Conservation (phyloP, 345 rosid genomes). For the Mangifera indica region DNA sequence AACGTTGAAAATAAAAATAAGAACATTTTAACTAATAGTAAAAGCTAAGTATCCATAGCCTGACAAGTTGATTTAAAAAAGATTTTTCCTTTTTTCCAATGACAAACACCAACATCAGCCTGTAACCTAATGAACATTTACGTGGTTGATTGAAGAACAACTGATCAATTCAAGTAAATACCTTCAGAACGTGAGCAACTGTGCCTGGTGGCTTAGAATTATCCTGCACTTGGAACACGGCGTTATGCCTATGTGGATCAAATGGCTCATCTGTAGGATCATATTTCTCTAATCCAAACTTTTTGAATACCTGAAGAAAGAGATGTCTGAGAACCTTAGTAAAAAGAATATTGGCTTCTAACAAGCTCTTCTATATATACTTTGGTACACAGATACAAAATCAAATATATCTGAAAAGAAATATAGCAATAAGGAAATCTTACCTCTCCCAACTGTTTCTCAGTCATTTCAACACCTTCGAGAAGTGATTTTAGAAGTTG, state of each 20-base stretch:
- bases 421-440: not conserved
- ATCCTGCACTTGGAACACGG: constrained; percentile 76
- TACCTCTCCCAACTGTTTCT: constrained; percentile 88
- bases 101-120: not conserved
- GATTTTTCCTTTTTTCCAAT: not conserved
- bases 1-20: constrained; percentile 12
- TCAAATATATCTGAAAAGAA: not conserved
- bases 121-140: not conserved
- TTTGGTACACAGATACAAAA: no score
- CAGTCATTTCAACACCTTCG: constrained; percentile 98
- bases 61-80: no score
- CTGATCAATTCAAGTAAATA: constrained; percentile 16
- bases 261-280: constrained; percentile 79
- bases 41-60: no score
- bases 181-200: constrained; percentile 84
- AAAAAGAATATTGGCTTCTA: constrained; percentile 11
- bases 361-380: not conserved
- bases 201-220: constrained; percentile 84
- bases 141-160: not conserved
- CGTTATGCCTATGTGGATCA: constrained; percentile 89
- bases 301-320: constrained; percentile 62
- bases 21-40: no score
- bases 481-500: constrained; percentile 72
- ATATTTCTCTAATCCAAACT: constrained; percentile 66
- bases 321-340: constrained; percentile 1